Conservation (phyloP, 2,329 filamentous ascomycete species). For the Alternaria brassicicola region DNA sequence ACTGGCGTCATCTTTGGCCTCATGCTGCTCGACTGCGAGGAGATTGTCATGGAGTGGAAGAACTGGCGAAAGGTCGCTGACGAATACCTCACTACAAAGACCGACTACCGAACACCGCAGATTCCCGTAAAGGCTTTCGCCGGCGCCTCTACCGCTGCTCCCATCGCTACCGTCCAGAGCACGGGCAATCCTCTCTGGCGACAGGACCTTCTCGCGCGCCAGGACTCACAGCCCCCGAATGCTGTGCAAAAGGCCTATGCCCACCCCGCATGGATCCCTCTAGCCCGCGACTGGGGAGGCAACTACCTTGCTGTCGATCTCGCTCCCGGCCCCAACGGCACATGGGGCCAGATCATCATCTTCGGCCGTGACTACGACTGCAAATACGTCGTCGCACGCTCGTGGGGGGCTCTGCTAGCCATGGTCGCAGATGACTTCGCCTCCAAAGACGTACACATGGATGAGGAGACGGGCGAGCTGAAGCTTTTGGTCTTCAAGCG, state of each 20-base stretch:
- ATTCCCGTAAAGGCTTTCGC: conserved; percentile 74
- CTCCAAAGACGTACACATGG: conserved; percentile 88
- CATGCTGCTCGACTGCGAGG: conserved; percentile 97
- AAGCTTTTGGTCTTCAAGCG: conserved; percentile 85
- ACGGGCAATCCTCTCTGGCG: conserved; percentile 74
- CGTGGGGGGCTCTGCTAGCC: conserved; percentile 87
- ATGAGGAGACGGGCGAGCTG: conserved; percentile 89
- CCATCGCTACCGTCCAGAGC: conserved; percentile 57
- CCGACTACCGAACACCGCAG: conserved; percentile 63
- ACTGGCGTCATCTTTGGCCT: conserved; percentile 91
- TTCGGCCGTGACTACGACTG: conserved; percentile 98
- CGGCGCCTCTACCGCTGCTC: conserved; percentile 73
- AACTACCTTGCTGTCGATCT: conserved; percentile 96
- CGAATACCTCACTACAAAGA: conserved; percentile 73
- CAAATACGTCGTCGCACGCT: conserved; percentile 94
- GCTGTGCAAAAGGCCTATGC: conserved; percentile 91
- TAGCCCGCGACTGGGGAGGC: conserved; percentile 97
- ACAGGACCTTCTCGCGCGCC: conserved; percentile 79
- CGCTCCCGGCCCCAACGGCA: conserved; percentile 84
- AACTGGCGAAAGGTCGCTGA: conserved; percentile 95
- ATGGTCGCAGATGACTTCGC: conserved; percentile 89
- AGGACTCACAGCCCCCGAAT: conserved; percentile 85
- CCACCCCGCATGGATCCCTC: conserved; percentile 92
- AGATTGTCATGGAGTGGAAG: conserved; percentile 96
- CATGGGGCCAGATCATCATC: conserved; percentile 95